These are phyloP conservation scores for Rosa chinensis DNA, from an alignment of 306 rosid genomes.

Conservation along the genomic window DNA sequence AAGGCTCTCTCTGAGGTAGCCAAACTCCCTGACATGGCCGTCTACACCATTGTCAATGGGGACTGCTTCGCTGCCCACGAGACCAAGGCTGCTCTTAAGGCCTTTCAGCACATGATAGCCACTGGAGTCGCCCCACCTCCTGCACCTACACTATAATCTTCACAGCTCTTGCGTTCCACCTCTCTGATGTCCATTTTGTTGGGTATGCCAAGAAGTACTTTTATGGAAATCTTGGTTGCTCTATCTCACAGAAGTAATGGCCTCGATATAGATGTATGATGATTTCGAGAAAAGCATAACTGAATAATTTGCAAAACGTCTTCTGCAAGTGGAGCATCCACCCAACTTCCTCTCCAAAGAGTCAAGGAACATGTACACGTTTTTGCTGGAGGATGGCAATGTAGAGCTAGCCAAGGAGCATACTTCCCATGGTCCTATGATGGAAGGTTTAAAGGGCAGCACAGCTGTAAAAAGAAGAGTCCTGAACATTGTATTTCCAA, in stretches of 20 bases:
- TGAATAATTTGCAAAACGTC: not conserved
- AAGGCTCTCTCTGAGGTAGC: too few species aligned
- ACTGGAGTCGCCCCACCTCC: too few species aligned
- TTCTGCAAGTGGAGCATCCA: not conserved
- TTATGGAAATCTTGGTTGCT: not conserved
- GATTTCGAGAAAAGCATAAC: not conserved
- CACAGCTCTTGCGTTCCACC: too few species aligned
- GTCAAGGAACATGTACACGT: not conserved
- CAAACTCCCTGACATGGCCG: too few species aligned
- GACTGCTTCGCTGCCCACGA: too few species aligned
- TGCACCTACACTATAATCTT: too few species aligned
- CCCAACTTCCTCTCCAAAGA: not conserved
- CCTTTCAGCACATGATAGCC: too few species aligned
- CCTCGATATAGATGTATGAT: not conserved
- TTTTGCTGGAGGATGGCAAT: not conserved
- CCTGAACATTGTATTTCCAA: too few species aligned
- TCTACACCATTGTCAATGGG: too few species aligned
- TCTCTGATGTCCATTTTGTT: not conserved
- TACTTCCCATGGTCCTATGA: slow-evolving; percentile 58
- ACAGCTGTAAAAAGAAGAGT: too few species aligned
- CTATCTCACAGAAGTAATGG: not conserved
- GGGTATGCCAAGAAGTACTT: not conserved
- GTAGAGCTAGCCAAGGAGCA: slow-evolving; percentile 54
- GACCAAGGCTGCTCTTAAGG: too few species aligned
- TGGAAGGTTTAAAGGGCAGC: slow-evolving; percentile 33